Conservation (phyloP, 106 monocot species). For the Dioscorea zingiberensis region DNA sequence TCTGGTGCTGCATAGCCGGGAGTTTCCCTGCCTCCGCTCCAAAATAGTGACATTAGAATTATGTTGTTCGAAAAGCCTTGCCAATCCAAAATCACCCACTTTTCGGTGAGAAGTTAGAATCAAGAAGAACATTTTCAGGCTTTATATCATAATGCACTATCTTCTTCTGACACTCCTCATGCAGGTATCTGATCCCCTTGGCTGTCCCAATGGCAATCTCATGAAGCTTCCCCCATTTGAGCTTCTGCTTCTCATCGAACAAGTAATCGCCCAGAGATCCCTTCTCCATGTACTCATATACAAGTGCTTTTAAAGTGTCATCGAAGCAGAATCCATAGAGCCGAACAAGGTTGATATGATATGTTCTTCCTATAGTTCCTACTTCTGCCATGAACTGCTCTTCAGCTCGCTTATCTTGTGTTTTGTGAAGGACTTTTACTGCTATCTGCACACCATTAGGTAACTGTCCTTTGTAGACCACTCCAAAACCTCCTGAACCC, state of each 20-base stretch:
- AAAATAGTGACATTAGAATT: constrained; percentile 6
- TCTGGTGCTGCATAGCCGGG: constrained; percentile 31
- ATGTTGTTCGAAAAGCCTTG: constrained; percentile 18
- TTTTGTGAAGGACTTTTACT: constrained; percentile 20
- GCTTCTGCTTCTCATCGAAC: neutral
- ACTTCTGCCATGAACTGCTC: constrained; percentile 32
- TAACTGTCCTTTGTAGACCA: constrained; percentile 22
- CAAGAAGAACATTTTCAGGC: constrained; percentile 31
- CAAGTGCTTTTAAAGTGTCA: constrained; percentile 17
- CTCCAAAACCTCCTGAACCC: constrained; percentile 25
- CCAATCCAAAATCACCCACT: constrained; percentile 35
- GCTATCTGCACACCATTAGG: constrained; percentile 17
- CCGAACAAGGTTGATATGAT: constrained; percentile 24
- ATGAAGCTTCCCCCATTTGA: constrained; percentile 9
- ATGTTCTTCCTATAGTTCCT: constrained; percentile 12
- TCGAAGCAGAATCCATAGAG: constrained; percentile 38
- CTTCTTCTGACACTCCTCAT: constrained; percentile 20
- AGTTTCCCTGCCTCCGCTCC: constrained; percentile 17
- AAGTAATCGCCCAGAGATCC: constrained; percentile 20
- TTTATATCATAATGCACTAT: constrained; percentile 34
- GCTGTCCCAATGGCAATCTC: constrained; percentile 23
- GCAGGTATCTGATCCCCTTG: constrained; percentile 18
- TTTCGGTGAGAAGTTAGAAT: constrained; percentile 14
- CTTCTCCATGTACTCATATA: constrained; percentile 33
- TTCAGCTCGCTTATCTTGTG: constrained; percentile 15